Evolutionary conservation across 495 filamentous ascomycete species (phyloP).

Genomic region (Podospora fimiseda): DNA sequence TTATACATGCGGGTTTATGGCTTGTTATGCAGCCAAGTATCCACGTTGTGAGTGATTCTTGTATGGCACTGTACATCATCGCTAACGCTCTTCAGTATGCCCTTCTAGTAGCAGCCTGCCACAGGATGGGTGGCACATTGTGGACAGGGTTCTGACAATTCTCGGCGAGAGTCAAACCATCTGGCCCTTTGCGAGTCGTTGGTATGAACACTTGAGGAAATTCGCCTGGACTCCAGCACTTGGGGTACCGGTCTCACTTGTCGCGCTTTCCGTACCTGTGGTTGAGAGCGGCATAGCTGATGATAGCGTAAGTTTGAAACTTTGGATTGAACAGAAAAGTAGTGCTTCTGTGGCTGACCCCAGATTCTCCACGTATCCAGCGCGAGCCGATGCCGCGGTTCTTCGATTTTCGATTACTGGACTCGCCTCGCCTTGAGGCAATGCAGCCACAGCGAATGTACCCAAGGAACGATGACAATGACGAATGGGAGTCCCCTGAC

Average conservation of each 20-base stretch:
- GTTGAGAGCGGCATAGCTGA: constrained; percentile 42
- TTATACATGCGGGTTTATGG: constrained; percentile 45
- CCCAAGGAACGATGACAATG: constrained; percentile 5
- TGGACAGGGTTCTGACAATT: constrained; percentile 33
- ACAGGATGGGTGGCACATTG: constrained; percentile 33
- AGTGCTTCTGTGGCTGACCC: not conserved
- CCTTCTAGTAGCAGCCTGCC: constrained; percentile 14
- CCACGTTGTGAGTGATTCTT: constrained; percentile 33
- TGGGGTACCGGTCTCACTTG: too few species aligned
- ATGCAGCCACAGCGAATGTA: constrained; percentile 12
- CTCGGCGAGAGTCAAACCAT: constrained; percentile 35
- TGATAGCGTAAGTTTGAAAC: constrained; percentile 33
- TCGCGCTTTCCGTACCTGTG: too few species aligned
- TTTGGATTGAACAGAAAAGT: not conserved
- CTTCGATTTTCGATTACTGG: constrained; percentile 17
- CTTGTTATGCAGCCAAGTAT: constrained; percentile 42
- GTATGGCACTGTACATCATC: too few species aligned
- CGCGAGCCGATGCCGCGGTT: constrained; percentile 28
- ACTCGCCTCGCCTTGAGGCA: constrained; percentile 7
- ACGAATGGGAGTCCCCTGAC: constrained; percentile 4
- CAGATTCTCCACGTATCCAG: too few species aligned
- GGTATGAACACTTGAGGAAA: constrained; percentile 38
- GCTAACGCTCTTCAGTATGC: not conserved
- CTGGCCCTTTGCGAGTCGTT: constrained; percentile 41
- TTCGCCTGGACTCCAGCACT: too few species aligned